Evolutionary conservation across 73 alveolate species (phyloP).

Genomic region (Paramecium primaurelia): DNA sequence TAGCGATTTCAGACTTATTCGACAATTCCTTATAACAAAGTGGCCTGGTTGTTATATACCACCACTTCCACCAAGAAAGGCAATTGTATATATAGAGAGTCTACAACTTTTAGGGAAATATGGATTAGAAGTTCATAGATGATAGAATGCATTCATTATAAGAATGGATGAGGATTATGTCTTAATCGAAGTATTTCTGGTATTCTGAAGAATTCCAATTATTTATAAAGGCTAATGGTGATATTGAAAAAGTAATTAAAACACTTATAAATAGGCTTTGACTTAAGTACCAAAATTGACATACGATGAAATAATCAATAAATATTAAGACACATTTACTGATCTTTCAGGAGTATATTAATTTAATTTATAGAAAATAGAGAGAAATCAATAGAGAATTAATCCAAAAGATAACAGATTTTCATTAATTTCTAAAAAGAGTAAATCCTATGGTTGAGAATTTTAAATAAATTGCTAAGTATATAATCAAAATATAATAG

Average conservation of each 20-base stretch:
- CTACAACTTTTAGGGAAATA: background rate
- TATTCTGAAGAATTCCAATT: slow-evolving; percentile 55
- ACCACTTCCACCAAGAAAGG: slow-evolving; percentile 71
- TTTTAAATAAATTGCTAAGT: slow-evolving; percentile 34
- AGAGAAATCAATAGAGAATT: slow-evolving; percentile 58
- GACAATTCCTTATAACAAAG: slow-evolving; percentile 64
- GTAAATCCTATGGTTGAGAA: slow-evolving; percentile 36
- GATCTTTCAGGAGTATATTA: slow-evolving; percentile 26
- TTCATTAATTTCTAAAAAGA: slow-evolving; percentile 47
- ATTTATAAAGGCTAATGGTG: slow-evolving; percentile 26
- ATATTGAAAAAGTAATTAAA: background rate
- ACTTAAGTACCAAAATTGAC: slow-evolving; percentile 34
- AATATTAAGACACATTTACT: slow-evolving; percentile 36
- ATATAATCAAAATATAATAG: background rate
- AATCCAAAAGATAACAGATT: slow-evolving; percentile 23
- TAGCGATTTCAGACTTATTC: slow-evolving; percentile 71
- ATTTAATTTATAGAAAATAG: background rate
- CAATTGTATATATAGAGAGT: background rate
- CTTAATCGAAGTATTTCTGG: slow-evolving; percentile 19
- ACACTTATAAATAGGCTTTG: background rate
- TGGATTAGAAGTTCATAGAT: background rate
- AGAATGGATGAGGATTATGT: background rate
- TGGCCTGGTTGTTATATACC: slow-evolving; percentile 89
- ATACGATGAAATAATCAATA: slow-evolving; percentile 36
- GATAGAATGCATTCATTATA: slow-evolving; percentile 10